Base-by-base conservation (phyloP, 108 stramenopile genomes). In the Cyclotella choctawhatcheeana region DNA sequence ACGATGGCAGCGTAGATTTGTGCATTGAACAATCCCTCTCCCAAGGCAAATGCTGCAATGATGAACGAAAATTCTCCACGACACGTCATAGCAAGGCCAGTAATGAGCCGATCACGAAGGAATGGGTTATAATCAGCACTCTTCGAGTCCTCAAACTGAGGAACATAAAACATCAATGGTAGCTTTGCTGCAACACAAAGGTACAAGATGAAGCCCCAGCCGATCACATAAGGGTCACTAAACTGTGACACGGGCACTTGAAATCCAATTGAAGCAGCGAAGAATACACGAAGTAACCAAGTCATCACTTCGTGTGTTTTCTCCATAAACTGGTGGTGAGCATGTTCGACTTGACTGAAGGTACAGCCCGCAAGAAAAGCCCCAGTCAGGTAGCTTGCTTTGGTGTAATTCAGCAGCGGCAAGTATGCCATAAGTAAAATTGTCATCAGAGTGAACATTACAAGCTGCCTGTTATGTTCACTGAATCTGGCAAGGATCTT, bases 351-450 rank as follows among this genome's bases (percentile, higher is more conserved):
- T 47, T 77, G 79, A 60, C 73, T 84, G 58, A 87, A 87, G n/a
- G 77, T 67, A n/a, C 85, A 44, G 5, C 90, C 90, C 1, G 86
- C 82, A 26, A 89, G 55, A 54, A 90, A 90, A 29, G 86, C 86
- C 17, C 88, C 88, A 64, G 81, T 72, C 25, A 89, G 50, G 47
- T 85, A 85, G 22, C 74, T 77, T 18, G 88, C 84, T 34, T 78
- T 47, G 0, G 84, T 59, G 40, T 85, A 85, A 58, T 84, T 67
- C 14, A 84, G 74, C 30, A 83, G 71, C 0, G 84, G 86, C 4
- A 89, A 31, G 31, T 82, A 73, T 26, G 51, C 69, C 21, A 86
- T 33, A 20, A 87, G 62, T 50, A 85, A 60, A 1, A 22, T 68
- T 26, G 77, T 37, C 52, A 87, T 67, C 16, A 77, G 26, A 30